These are phyloP conservation scores for Annulohypoxylon maeteangense DNA, from an alignment of 495 filamentous ascomycete genomes.

Conservation along the genomic window DNA sequence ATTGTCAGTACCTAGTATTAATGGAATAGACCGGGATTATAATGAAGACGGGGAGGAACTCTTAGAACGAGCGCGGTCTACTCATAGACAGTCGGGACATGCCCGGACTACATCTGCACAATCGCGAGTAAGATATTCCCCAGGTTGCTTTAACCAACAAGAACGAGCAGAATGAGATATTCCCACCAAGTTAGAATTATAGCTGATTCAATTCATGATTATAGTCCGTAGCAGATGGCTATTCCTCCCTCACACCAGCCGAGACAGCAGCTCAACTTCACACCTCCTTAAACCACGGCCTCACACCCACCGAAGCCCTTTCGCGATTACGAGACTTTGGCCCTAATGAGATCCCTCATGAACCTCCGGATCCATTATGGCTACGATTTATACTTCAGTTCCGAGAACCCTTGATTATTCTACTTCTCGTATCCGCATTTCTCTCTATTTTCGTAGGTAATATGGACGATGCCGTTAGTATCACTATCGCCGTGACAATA, in stretches of 20 bases:
- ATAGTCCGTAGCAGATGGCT: conserved; percentile 63
- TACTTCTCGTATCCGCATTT: conserved; percentile 90
- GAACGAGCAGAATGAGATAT: not conserved
- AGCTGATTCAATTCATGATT: conserved; percentile 18
- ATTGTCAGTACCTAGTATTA: conserved; percentile 47
- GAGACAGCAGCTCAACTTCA: conserved; percentile 82
- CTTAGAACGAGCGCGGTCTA: conserved; percentile 48
- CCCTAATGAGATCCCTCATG: conserved; percentile 92
- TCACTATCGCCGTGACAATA: conserved; percentile 93
- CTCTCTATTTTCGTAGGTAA: conserved; percentile 95
- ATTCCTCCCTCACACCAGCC: conserved; percentile 69
- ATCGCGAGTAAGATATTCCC: conserved; percentile 53
- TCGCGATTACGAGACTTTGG: conserved; percentile 82
- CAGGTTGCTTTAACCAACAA: not conserved
- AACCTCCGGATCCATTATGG: conserved; percentile 93
- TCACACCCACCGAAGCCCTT: conserved; percentile 82
- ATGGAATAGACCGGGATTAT: conserved; percentile 44
- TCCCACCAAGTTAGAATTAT: not conserved
- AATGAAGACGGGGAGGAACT: conserved; percentile 37
- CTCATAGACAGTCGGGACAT: conserved; percentile 47
- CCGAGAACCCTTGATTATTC: conserved; percentile 86
- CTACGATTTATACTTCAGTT: conserved; percentile 96
- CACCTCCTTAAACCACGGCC: conserved; percentile 83
- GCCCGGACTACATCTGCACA: conserved; percentile 58
- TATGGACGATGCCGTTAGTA: conserved; percentile 94